A percentile compares a stretch with the other conserved stretches of the same genome.
Evolutionary conservation across 805 yeast species (phyloP).

Genomic region (Zygosaccharomyces siamensis): DNA sequence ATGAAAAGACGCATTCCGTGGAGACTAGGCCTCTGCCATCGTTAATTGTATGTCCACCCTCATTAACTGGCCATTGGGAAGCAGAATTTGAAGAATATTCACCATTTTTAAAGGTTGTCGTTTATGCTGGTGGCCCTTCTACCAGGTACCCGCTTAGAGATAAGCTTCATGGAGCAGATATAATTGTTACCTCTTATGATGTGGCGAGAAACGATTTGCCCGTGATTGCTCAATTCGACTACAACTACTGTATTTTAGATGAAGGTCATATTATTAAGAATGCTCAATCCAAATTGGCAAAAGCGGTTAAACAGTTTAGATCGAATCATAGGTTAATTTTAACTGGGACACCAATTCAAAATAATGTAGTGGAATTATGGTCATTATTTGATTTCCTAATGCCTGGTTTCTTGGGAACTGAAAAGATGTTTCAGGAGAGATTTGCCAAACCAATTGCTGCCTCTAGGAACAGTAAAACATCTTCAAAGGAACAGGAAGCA

Average conservation of each 20-base stretch:
- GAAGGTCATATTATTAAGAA: constrained; percentile 98
- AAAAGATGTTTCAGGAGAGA: constrained; percentile 86
- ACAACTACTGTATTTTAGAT: constrained; percentile 91
- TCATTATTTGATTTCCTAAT: constrained; percentile 93
- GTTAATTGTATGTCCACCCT: constrained; percentile 90
- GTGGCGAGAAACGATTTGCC: constrained; percentile 90
- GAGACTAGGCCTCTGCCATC: constrained; percentile 79
- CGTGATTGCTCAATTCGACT: constrained; percentile 53
- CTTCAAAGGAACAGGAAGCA: constrained; percentile 91
- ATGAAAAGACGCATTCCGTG: constrained; percentile 48
- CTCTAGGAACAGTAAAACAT: constrained; percentile 79
- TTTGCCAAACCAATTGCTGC: constrained; percentile 98
- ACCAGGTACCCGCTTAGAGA: constrained; percentile 53
- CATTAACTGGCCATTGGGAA: constrained; percentile 98
- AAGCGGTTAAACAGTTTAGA: constrained; percentile 72
- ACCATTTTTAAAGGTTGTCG: constrained; percentile 74
- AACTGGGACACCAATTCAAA: constrained; percentile 98
- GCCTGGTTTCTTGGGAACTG: constrained; percentile 98
- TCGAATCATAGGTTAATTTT: constrained; percentile 88
- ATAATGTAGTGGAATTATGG: constrained; percentile 95
- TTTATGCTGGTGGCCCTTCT: constrained; percentile 92
- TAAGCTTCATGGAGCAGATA: constrained; percentile 57
- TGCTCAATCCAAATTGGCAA: constrained; percentile 79
- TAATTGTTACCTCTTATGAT: constrained; percentile 92
- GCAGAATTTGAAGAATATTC: constrained; percentile 88